These are phyloP conservation scores for Cenchrus fungigraminus DNA, from an alignment of 176 grass and related monocot genomes.

Conservation along the genomic window DNA sequence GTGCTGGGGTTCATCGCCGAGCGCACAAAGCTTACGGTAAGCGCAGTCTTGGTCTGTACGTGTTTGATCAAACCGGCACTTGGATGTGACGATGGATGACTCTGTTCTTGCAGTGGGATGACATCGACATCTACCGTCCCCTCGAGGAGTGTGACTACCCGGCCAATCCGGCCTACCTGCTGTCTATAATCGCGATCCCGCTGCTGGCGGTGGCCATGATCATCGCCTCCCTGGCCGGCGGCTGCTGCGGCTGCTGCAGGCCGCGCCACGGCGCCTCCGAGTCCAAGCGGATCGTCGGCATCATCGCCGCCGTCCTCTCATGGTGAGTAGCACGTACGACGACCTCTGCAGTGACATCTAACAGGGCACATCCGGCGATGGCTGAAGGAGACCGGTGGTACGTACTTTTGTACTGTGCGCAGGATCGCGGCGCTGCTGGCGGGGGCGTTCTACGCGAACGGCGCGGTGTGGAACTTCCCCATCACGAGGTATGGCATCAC, in stretches of 20 bases:
- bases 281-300: constrained; percentile 1
- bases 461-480: constrained; percentile 26
- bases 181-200: background rate
- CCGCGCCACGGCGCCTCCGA: background rate
- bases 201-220: background rate
- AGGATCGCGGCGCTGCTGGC: constrained; percentile 1
- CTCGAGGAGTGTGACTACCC: constrained; percentile 24
- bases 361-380: no score
- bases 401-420: background rate
- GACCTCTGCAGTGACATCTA: no score
- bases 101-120: background rate
- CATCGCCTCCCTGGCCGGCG: background rate
- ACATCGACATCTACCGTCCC: background rate
- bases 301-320: constrained; percentile 19
- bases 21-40: constrained; percentile 32
- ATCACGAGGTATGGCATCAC: background rate
- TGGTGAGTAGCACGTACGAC: background rate
- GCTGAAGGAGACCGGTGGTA: no score
- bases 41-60: background rate
- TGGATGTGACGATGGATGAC: no score
- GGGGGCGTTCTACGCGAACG: background rate
- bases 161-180: background rate
- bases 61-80: no score
- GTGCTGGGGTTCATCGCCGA: constrained; percentile 51
- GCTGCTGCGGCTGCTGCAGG: constrained; percentile 33